Evolutionary conservation across 805 yeast species (phyloP).

Genomic region (Candida lessepsii): DNA sequence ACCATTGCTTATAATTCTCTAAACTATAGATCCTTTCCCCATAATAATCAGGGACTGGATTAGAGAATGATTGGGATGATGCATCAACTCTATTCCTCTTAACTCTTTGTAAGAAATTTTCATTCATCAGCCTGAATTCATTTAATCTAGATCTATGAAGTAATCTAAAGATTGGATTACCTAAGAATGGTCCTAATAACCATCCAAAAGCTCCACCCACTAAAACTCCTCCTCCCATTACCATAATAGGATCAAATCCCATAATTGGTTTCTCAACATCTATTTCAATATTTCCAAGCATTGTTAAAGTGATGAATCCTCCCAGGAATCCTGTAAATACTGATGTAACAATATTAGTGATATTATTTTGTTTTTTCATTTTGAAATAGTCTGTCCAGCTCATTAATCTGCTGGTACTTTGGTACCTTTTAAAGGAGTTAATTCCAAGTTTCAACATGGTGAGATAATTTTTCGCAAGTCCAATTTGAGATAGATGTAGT

Average conservation of each 20-base stretch:
- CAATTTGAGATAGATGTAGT: too few species aligned
- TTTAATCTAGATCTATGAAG: conserved; percentile 46
- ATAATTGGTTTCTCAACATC: conserved; percentile 83
- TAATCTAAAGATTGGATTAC: conserved; percentile 65
- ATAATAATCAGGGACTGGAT: conserved; percentile 98
- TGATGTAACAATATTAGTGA: conserved; percentile 67
- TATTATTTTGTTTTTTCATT: conserved; percentile 73
- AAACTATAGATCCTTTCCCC: conserved; percentile 92
- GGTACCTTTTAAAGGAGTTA: conserved; percentile 2
- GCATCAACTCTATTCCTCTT: conserved; percentile 87
- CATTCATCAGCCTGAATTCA: conserved; percentile 60
- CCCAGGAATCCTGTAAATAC: conserved; percentile 65
- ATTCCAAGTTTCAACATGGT: conserved; percentile 4
- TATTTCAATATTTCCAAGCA: conserved; percentile 75
- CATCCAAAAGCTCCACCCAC: conserved; percentile 76
- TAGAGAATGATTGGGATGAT: conserved; percentile 79
- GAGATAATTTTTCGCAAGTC: not conserved
- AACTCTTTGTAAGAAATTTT: conserved; percentile 70
- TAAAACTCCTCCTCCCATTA: conserved; percentile 70
- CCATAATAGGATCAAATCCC: conserved; percentile 88
- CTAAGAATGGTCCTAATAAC: conserved; percentile 77
- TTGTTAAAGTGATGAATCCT: conserved; percentile 66
- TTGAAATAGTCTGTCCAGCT: conserved; percentile 81
- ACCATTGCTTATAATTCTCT: conserved; percentile 89
- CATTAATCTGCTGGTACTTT: conserved; percentile 23